A percentile compares a stretch with the other conserved stretches of the same genome.
phyloP scores from a whole-genome alignment of 2,329 filamentous ascomycete genomes.

The Aspergillus luchuensis region DNA sequence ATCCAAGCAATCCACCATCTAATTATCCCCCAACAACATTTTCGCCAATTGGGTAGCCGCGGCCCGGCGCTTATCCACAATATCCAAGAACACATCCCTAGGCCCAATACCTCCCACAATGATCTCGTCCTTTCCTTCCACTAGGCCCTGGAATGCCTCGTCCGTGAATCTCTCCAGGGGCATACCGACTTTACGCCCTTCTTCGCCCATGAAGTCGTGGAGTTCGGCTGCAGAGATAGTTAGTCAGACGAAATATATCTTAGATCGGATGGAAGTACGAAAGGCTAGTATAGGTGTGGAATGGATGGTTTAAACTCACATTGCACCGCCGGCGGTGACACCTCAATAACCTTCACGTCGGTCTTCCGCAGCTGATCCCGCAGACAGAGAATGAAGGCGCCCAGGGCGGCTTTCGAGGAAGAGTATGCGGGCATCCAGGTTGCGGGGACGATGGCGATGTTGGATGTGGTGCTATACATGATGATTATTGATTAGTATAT shows the following conservation, averaged over 20 bases:
- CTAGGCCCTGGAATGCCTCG: conserved; percentile 49
- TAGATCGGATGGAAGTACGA: too few relatives aligned
- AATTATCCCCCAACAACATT: neutral
- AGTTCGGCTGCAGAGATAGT: conserved; percentile 47
- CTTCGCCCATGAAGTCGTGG: conserved; percentile 50
- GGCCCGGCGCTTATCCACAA: conserved; percentile 33
- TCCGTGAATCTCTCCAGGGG: conserved; percentile 50
- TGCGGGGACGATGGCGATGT: conserved; percentile 52
- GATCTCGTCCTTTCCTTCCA: conserved; percentile 47
- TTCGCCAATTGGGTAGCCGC: conserved; percentile 18
- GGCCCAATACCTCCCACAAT: conserved; percentile 38
- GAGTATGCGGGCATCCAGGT: conserved; percentile 55
- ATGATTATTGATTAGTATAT: too few relatives aligned
- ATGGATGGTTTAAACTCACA: conserved; percentile 25
- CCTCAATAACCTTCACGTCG: conserved; percentile 50
- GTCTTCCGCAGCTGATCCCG: conserved; percentile 44
- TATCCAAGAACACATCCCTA: conserved; percentile 34
- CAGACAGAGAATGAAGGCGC: conserved; percentile 50
- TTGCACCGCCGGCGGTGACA: conserved; percentile 49
- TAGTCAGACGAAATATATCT: neutral
- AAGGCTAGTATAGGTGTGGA: too few relatives aligned
- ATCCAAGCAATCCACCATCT: neutral
- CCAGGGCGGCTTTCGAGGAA: conserved; percentile 57
- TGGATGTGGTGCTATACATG: conserved; percentile 39
- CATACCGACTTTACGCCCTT: conserved; percentile 53